Conservation (phyloP, 2,329 filamentous ascomycete species). For the Monosporascus sp. region DNA sequence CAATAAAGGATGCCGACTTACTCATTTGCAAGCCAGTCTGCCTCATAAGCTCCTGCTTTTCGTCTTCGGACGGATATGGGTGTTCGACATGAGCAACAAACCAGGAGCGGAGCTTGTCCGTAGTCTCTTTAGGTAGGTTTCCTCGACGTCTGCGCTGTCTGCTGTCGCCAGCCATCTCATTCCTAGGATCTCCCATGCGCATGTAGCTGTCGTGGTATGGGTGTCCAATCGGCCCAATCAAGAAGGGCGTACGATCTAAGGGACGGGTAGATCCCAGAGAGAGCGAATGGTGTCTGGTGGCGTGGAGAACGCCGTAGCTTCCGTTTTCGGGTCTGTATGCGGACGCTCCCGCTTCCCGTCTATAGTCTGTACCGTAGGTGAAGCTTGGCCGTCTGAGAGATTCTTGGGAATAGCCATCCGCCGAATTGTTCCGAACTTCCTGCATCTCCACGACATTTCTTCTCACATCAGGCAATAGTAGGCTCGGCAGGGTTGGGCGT, state of each 20-base stretch:
- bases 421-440: constrained; percentile 25
- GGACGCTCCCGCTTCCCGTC: constrained; percentile 25
- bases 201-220: constrained; percentile 37
- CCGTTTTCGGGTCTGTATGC: constrained; percentile 30
- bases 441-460: constrained; percentile 26
- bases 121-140: constrained; percentile 87
- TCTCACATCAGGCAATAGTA: constrained; percentile 35
- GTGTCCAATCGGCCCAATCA: constrained; percentile 32
- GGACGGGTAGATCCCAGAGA: constrained; percentile 37
- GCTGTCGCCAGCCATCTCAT: constrained; percentile 34
- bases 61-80: constrained; percentile 82
- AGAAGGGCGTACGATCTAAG: constrained; percentile 40
- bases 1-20: constrained; percentile 31
- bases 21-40: constrained; percentile 75
- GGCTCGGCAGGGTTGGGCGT: constrained; percentile 34
- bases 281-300: constrained; percentile 39
- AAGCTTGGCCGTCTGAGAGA: constrained; percentile 18
- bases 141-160: constrained; percentile 64
- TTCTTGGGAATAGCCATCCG: constrained; percentile 31
- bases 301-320: constrained; percentile 37
- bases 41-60: constrained; percentile 76
- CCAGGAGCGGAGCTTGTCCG: constrained; percentile 75
- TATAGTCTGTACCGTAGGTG: constrained; percentile 17
- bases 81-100: constrained; percentile 72
- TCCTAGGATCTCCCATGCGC: constrained; percentile 35